These are phyloP conservation scores for Trichosanthes cucumerina DNA, from an alignment of 306 rosid species.

Conservation along the genomic window DNA sequence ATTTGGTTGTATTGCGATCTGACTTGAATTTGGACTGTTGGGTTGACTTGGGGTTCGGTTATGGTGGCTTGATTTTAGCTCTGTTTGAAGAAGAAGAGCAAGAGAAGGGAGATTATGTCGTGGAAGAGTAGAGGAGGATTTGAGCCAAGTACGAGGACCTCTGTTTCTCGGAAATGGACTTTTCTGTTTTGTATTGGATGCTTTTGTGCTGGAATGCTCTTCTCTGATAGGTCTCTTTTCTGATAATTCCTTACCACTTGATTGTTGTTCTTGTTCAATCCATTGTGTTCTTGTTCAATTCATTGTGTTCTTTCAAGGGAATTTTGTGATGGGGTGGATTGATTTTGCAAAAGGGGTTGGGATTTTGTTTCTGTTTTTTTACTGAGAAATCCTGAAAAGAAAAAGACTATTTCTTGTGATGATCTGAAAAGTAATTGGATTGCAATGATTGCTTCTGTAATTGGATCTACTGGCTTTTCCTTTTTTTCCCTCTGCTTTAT, in stretches of 20 bases:
- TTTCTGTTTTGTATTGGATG: constrained; percentile 39
- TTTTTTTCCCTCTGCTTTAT: background rate
- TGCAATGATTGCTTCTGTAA: constrained; percentile 4
- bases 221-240: constrained; percentile 39
- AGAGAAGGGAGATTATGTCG: constrained; percentile 15
- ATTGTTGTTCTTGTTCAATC: background rate
- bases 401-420: background rate
- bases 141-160: constrained; percentile 26
- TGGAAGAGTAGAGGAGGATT: constrained; percentile 34
- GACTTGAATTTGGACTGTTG: constrained; percentile 13
- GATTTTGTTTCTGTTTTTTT: background rate
- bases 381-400: background rate
- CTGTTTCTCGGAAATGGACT: constrained; percentile 42
- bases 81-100: constrained; percentile 5
- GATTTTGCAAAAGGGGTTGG: background rate
- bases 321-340: constrained; percentile 17
- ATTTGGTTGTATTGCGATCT: constrained; percentile 10
- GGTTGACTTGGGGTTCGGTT: constrained; percentile 20
- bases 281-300: background rate
- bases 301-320: background rate
- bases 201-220: constrained; percentile 51
- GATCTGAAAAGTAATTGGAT: background rate
- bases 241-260: background rate
- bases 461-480: background rate
- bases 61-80: constrained; percentile 21